Evolutionary conservation across 1,139 yeast species (phyloP).

Genomic region (Yamadazyma atlantica): DNA sequence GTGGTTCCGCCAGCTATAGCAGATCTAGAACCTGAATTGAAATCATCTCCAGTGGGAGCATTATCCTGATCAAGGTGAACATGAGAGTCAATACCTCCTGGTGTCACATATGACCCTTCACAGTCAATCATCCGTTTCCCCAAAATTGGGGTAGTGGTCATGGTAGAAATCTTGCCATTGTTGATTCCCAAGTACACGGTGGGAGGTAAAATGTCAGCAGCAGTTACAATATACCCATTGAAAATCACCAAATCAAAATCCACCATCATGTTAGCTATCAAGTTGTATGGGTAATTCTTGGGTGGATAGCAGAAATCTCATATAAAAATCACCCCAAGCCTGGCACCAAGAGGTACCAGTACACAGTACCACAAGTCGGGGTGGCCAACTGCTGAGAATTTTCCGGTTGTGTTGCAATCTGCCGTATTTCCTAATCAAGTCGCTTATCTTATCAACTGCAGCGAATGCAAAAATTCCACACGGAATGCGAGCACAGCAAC

Average conservation of each 20-base stretch:
- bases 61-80: conserved; percentile 88
- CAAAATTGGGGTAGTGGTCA: conserved; percentile 29
- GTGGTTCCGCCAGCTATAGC: conserved; percentile 68
- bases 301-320: no score
- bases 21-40: conserved; percentile 77
- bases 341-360: no score
- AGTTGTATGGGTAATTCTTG: background rate
- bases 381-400: background rate
- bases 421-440: background rate
- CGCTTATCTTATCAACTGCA: background rate
- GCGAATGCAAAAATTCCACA: background rate
- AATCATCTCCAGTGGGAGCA: conserved; percentile 86
- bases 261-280: background rate
- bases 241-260: conserved; percentile 27
- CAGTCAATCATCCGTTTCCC: conserved; percentile 41
- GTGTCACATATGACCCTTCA: conserved; percentile 44
- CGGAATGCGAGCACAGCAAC: background rate
- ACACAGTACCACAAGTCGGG: no score
- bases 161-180: conserved; percentile 35
- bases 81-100: conserved; percentile 50
- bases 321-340: no score
- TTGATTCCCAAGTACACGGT: conserved; percentile 34
- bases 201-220: conserved; percentile 35
- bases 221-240: conserved; percentile 36
- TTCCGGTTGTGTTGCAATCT: background rate